Base-by-base conservation (phyloP, 768 basidiomycete species). In the Kwoniella dejecticola region DNA sequence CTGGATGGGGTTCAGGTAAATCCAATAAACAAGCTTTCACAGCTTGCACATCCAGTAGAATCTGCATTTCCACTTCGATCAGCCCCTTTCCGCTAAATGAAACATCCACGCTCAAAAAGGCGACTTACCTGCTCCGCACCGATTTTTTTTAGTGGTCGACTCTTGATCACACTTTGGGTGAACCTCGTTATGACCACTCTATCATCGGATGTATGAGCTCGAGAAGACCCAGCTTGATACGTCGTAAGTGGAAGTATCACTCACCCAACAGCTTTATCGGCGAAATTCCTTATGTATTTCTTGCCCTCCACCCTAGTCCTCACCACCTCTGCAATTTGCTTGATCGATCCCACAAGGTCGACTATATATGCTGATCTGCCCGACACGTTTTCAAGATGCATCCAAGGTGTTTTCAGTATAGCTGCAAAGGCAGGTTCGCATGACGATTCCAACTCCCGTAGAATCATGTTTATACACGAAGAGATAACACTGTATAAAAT, bases 241-340 rank as follows among this genome's bases (percentile, higher is more conserved):
- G n/a, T n/a, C n/a, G n/a, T 12, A 13, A 13, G 4, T 36, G 3
- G 21, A 13, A 13, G 46, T 36, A 29, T 44, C 30, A 50, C 82
- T 62, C 55, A 96, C 94, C 89, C 91, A 58, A 89, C 88, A 8
- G 89, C 88, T 77, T 96, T 97, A 75, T 99, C 96, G 52, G 93
- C 86, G 77, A 94, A 86, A 79, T 94, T 99, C 55, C 91, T 83
- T 42, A 91, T 75, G 78, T 94, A 98, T 75, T 91, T 96, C 84
- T 96, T 96, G 71, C 92, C 90, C 79, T 98, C 93, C 10, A 98
- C 83, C 8, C 89, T 82, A 2, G 88, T 87, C 62, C 88, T 87
- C 53, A 95, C 85, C 12, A 83, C 80, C 48, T 90, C 91, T 2
- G 87, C 83, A 7, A 93, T 86, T 71, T 87, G 85, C 67, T 91